Base-by-base conservation (phyloP, 768 basidiomycete genomes). In the Phlebiopsis flavidoalba region DNA sequence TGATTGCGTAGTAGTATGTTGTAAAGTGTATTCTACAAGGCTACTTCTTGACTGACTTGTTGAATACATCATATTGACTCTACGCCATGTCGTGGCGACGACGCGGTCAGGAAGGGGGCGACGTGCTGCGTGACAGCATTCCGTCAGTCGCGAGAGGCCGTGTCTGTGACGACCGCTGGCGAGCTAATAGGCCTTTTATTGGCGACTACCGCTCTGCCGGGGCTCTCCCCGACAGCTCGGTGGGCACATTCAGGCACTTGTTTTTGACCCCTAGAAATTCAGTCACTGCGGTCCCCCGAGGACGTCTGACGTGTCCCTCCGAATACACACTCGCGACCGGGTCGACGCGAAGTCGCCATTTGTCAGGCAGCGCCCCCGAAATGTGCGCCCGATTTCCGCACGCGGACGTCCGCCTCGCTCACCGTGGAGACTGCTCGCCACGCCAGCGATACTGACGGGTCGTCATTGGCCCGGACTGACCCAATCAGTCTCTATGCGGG, bases 1-100 rank as follows among this genome's bases (percentile, higher is more conserved):
- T 55, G 35, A 24, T n/a, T 19, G n/a, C 21, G 54, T 24, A n/a
- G 54, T 24, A n/a, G 54, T 55, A 55, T 55, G 54, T 55, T 45
- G 37, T 55, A 21, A 43, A 55, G 37, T 24, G 37, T 55, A 55
- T 45, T 21, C 36, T 19, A n/a, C 31, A 7, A 8, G 52, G 35
- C 33, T 1, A 31, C 14, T 12, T 26, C 11, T 33, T 45, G 40
- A 55, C 37, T 55, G 37, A 45, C 35, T 45, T 22, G 22, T 49
- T 49, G 48, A 49, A 49, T 49, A 15, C 48, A 17, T 31, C 26
- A 31, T n/a, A n/a, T 31, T 31, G 26, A 31, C 26, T 31, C 26
- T 31, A 31, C 26, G 26, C 26, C 26, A 31, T 31, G 26, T 31
- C 40, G 17, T 43, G 40, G 40, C 40, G 40, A 12, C 12, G 12